phyloP scores from a whole-genome alignment of 2,329 filamentous ascomycete genomes.

The Boeremia lycopersici region DNA sequence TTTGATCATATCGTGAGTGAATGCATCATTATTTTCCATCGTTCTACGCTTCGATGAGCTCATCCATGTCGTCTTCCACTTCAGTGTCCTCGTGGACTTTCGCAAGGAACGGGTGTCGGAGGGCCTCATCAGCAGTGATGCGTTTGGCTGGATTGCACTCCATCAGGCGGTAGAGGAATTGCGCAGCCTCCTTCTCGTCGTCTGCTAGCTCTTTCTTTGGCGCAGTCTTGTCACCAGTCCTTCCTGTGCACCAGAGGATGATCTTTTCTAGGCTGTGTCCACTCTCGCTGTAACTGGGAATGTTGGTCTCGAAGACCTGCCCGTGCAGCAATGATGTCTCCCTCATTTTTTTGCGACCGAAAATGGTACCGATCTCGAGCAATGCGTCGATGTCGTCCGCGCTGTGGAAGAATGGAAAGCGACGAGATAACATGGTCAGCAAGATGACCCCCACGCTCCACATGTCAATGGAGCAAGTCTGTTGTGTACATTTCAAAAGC shows the following conservation, averaged over 20 bases:
- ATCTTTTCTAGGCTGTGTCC: slow-evolving; percentile 93
- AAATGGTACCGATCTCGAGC: slow-evolving; percentile 96
- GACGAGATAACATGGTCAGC: slow-evolving; percentile 86
- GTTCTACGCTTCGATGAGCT: slow-evolving; percentile 32
- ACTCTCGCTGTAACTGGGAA: slow-evolving; percentile 84
- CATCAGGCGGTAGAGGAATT: slow-evolving; percentile 74
- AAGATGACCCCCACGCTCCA: slow-evolving; percentile 98
- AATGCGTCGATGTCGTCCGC: slow-evolving; percentile 97
- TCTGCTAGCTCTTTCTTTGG: slow-evolving; percentile 60
- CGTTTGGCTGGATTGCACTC: slow-evolving; percentile 76
- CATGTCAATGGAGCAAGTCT: slow-evolving; percentile 90
- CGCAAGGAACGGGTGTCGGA: slow-evolving; percentile 72
- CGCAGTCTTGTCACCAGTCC: slow-evolving; percentile 62
- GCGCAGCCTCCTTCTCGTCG: slow-evolving; percentile 74
- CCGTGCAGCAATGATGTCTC: slow-evolving; percentile 82
- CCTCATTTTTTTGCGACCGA: slow-evolving; percentile 85
- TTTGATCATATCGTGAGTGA: slow-evolving; percentile 27
- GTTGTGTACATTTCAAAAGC: slow-evolving; percentile 93
- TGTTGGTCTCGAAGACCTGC: slow-evolving; percentile 88
- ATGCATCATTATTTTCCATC: slow-evolving; percentile 18
- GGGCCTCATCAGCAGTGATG: slow-evolving; percentile 75
- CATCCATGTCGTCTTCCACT: slow-evolving; percentile 44
- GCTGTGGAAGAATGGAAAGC: slow-evolving; percentile 98
- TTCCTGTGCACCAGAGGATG: slow-evolving; percentile 89
- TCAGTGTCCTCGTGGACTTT: slow-evolving; percentile 39